Base-by-base conservation (phyloP, 2,329 filamentous ascomycete genomes). In the Zasmidium citrigriseum region DNA sequence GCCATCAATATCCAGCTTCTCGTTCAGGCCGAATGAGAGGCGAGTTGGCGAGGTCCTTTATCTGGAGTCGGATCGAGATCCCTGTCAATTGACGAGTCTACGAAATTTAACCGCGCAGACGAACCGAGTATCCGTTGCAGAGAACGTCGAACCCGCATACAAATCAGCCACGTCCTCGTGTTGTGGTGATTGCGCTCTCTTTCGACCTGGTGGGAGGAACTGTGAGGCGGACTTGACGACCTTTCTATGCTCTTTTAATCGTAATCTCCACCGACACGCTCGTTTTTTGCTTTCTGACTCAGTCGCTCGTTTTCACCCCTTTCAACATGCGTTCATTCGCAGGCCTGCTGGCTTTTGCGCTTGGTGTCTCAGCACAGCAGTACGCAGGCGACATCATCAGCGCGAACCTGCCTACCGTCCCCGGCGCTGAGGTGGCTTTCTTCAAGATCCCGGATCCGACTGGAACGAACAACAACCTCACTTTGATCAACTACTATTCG, bases 401-500 rank as follows among this genome's bases (percentile, higher is more conserved):
- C 25, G 64, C 60, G n/a, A 51, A 46, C 22, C 59, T 69, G 14
- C 66, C 67, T 4, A 54, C 45, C 5, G 52, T 68, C 22, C 41
- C 48, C 14, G 62, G 65, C 25, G 55, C 61, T 14, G 67, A 69
- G 45, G 55, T 69, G 38, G 61, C 67, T n/a, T 75, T 67, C 64
- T 74, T 70, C 64, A 70, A 68, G 52, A 70, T 74, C 58, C 66
- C 65, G 18, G 68, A 70, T 45, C 54, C 61, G 1, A 55, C 56
- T 23, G 62, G 61, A 22, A 41, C 41, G 11, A 68, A 67, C 57
- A 55, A 61, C 25, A 64, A 68, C 52, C 54, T 69, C 27, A 72
- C 69, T 3, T 53, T 72, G 38, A 70, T 68, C 63, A 73, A 73
- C 59, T 73, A 73, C 58, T 68, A 67, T 34, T 67, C 65, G 11